Percentiles rank a stretch among this genome's conserved stretches.
These are phyloP conservation scores for Fusarium marasasianum DNA, from an alignment of 2,329 filamentous ascomycete species.

Conservation along the genomic window DNA sequence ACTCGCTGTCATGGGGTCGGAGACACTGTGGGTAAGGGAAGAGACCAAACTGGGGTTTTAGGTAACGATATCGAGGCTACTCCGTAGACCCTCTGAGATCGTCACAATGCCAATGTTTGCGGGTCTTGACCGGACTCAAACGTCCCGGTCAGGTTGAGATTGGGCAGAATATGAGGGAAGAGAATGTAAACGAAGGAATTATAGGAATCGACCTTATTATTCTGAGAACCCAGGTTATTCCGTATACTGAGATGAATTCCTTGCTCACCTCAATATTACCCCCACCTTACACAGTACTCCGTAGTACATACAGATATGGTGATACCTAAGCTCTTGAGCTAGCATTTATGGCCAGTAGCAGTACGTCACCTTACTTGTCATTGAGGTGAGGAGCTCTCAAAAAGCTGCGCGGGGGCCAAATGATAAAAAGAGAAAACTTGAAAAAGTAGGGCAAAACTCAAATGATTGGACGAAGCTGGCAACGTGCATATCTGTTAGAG, in stretches of 20 bases:
- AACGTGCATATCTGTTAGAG: conserved; percentile 13
- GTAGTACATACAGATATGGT: too few species aligned
- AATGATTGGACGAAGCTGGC: conserved; percentile 2
- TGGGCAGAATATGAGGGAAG: conserved; percentile 8
- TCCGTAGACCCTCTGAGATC: conserved; percentile 13
- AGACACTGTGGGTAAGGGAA: conserved; percentile 24
- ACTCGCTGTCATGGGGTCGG: conserved; percentile 1
- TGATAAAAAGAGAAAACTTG: background rate
- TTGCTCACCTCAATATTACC: conserved; percentile 1
- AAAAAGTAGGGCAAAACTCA: background rate
- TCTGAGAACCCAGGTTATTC: background rate
- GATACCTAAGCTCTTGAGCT: background rate
- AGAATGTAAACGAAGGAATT: background rate
- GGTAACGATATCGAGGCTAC: conserved; percentile 26
- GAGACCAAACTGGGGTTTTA: conserved; percentile 22
- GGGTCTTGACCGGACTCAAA: conserved; percentile 12
- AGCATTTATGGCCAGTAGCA: background rate
- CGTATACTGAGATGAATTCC: background rate
- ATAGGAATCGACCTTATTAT: background rate
- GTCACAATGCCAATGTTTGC: conserved; percentile 16
- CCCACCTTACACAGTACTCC: background rate
- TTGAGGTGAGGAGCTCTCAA: background rate
- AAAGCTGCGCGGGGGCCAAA: background rate
- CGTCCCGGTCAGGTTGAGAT: conserved; percentile 29
- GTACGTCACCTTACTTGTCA: conserved; percentile 17